Base-by-base conservation (phyloP, 1,284 basidiomycete genomes). In the Porogramme epimiltina region DNA sequence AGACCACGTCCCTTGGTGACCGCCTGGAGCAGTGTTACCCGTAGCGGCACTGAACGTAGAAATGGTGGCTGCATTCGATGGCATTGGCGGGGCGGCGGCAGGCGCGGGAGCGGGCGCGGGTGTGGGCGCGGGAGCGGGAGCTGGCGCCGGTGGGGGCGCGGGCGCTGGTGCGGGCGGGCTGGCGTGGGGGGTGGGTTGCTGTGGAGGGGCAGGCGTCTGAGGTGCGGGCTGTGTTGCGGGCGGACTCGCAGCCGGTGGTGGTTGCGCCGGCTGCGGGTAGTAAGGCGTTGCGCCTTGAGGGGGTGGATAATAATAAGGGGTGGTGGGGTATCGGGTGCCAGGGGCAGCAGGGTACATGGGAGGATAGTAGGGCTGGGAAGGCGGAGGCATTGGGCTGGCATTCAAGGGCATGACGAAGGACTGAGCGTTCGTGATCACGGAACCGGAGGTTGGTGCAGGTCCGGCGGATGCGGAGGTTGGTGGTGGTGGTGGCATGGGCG, bases 1-100 rank as follows among this genome's bases (percentile, higher is more conserved):
- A 2, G 85, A 81, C 89, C 89, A 91, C 10, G 85, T 76, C 0
- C 87, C 87, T 52, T 85, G 84, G 47, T 82, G 82, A 19, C 79
- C 78, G 13, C 74, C 76, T 10, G 73, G 62, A 3, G 68, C 74
- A 8, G 70, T 55, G 39, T 67, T 73, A 24, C 71, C 72, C 1
- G 73, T 72, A 9, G 69, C 62, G 5, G 65, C 62, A 51, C 62
- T 70, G 54, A 67, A 69, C 1, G 73, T 63, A 3, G 74, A 63
- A 25, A 73, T 64, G 15, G 70, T 69, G 2, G 70, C 62, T 11
- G 70, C 68, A 19, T 69, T 63, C 3, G 69, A 56, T 4, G 61
- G 40, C 10, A 61, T 45, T 10, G 64, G 62, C 51, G 56, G 38
- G n/a, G 51, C 39, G 9, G 41, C 20, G 9, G 45, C 26, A 16